These are phyloP conservation scores for Lunularia cruciata DNA, from an alignment of 225 moss, liverwort and hornwort species.

Conservation along the genomic window DNA sequence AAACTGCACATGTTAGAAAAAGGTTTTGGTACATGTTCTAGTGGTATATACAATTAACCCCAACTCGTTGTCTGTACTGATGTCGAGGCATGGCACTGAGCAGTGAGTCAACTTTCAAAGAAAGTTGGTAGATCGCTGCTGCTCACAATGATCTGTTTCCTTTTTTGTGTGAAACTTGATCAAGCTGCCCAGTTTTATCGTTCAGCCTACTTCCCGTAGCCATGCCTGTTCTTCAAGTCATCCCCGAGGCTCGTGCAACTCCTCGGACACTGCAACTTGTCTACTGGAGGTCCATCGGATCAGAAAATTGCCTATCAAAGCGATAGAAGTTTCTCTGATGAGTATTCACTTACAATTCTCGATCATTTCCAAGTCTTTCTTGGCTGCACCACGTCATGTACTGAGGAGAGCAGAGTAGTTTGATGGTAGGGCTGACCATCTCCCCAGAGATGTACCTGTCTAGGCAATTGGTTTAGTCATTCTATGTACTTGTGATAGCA, in stretches of 20 bases:
- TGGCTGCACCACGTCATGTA: neutral
- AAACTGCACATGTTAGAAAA: neutral
- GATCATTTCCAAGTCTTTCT: neutral
- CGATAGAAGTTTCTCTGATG: neutral
- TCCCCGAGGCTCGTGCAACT: neutral
- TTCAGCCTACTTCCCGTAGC: neutral
- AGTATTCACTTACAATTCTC: neutral
- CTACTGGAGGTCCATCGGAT: neutral
- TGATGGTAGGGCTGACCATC: neutral
- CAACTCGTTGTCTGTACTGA: neutral
- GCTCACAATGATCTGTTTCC: constrained; percentile 1
- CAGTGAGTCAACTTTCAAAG: neutral
- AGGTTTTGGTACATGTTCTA: neutral
- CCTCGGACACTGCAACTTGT: neutral
- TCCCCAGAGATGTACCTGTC: neutral
- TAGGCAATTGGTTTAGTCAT: neutral
- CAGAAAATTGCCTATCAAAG: neutral
- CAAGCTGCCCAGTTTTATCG: neutral
- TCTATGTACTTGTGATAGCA: too few species aligned
- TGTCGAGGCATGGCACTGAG: neutral
- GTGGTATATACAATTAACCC: neutral
- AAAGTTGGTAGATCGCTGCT: neutral
- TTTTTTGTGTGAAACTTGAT: constrained; percentile 8
- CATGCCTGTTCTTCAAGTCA: neutral
- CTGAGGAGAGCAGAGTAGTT: neutral